Conservation (phyloP, 371 early-diverging fungal genomes). For the Saksenaea vasiformis region DNA sequence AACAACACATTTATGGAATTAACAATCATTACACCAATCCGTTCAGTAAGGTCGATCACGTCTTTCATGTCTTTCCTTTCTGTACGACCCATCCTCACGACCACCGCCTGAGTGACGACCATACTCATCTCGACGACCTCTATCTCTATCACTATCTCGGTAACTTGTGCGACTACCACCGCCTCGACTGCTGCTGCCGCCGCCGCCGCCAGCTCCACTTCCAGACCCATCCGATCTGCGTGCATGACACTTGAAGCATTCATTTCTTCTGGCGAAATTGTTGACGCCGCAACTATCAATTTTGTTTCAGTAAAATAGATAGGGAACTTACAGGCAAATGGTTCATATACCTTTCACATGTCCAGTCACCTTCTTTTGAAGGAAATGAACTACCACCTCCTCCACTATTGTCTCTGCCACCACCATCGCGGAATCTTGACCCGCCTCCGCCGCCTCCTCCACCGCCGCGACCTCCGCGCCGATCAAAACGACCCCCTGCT, state of each 20-base stretch:
- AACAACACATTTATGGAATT: not conserved
- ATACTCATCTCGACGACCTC: constrained; percentile 2
- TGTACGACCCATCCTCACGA: not conserved
- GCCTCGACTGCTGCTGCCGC: constrained; percentile 14
- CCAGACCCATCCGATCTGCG: constrained; percentile 15
- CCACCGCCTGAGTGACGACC: not conserved
- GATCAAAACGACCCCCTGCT: constrained; percentile 46
- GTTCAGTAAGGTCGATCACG: constrained; percentile 5
- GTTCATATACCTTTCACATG: constrained; percentile 25
- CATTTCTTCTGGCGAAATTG: constrained; percentile 33
- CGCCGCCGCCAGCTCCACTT: constrained; percentile 21
- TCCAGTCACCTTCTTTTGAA: constrained; percentile 39
- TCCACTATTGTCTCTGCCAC: constrained; percentile 5
- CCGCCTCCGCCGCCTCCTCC: constrained; percentile 25
- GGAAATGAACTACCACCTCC: constrained; percentile 4
- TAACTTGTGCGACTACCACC: not conserved
- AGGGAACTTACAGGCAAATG: no score
- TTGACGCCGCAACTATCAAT: constrained; percentile 36
- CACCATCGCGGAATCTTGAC: constrained; percentile 21
- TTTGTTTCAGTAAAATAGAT: no score
- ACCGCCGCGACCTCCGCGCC: constrained; percentile 45
- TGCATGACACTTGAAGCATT: constrained; percentile 32
- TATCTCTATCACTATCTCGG: not conserved
- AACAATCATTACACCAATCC: not conserved
- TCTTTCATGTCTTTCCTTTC: constrained; percentile 2